A percentile compares a stretch with the other conserved stretches of the same genome.
Evolutionary conservation across 805 yeast genomes (phyloP).

Genomic region (Ogataea polymorpha): DNA sequence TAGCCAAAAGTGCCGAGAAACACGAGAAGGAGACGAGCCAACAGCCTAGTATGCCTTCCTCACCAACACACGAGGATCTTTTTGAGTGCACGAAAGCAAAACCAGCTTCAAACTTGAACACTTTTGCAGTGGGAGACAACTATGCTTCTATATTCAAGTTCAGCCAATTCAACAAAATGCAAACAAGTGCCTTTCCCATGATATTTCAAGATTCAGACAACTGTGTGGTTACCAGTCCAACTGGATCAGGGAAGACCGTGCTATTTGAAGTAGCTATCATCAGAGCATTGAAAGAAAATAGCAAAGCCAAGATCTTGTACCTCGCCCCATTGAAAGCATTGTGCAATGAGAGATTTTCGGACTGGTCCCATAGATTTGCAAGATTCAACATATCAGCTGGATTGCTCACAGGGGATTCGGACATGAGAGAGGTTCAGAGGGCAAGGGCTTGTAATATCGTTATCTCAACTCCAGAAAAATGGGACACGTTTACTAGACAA

Average conservation of each 20-base stretch:
- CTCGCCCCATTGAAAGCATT: conserved; percentile 61
- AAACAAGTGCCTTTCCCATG: conserved; percentile 39
- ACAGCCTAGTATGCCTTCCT: not conserved
- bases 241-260: conserved; percentile 60
- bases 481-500: conserved; percentile 55
- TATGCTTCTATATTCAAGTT: conserved; percentile 36
- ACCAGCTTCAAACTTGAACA: conserved; percentile 1
- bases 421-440: conserved; percentile 37
- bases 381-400: conserved; percentile 42
- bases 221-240: conserved; percentile 51
- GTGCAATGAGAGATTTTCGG: conserved; percentile 46
- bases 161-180: conserved; percentile 46
- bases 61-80: conserved; percentile 5
- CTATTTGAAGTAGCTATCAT: conserved; percentile 52
- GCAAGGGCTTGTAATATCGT: conserved; percentile 45
- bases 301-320: conserved; percentile 39
- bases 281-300: conserved; percentile 25
- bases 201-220: conserved; percentile 38
- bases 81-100: not conserved
- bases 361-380: conserved; percentile 43
- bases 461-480: conserved; percentile 60
- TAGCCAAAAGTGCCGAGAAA: not conserved
- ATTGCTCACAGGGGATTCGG: conserved; percentile 54
- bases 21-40: not conserved
- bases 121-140: conserved; percentile 35